Conservation (phyloP, 768 basidiomycete genomes). For the Naganishia vaughanmartiniae region DNA sequence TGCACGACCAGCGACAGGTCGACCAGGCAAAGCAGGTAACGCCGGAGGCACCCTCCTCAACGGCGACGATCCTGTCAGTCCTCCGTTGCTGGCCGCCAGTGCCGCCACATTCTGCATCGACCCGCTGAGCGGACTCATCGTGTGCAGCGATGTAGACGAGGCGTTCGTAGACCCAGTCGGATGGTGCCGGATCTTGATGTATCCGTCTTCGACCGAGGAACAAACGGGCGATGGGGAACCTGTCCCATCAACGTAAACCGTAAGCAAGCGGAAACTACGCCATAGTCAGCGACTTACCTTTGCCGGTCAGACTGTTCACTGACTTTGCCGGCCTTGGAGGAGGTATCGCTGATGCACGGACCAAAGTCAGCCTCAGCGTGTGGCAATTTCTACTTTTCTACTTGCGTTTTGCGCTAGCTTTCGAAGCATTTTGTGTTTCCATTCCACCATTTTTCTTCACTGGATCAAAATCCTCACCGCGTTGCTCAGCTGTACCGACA, state of each 20-base stretch:
- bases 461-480: neutral
- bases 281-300: neutral
- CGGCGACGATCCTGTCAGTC: neutral
- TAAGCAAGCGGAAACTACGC: neutral
- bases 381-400: neutral
- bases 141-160: conserved; percentile 16
- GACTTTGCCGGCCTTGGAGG: conserved; percentile 14
- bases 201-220: conserved; percentile 28
- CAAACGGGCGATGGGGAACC: conserved; percentile 22
- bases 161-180: conserved; percentile 14
- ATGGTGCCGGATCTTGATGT: conserved; percentile 24
- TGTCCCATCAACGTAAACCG: neutral
- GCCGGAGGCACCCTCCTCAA: conserved; percentile 20
- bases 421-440: neutral
- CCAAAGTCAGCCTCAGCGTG: neutral
- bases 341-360: conserved; percentile 1
- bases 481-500: no score
- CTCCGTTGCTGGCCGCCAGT: neutral
- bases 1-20: neutral
- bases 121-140: conserved; percentile 18
- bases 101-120: conserved; percentile 7
- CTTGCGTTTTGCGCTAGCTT: conserved; percentile 15
- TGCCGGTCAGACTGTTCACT: neutral
- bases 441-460: neutral
- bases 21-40: conserved; percentile 1